A percentile compares a stretch with the other conserved stretches of the same genome.
These are phyloP conservation scores for Ceratobasidium sp. DNA, from an alignment of 1,284 basidiomycete species.

Conservation along the genomic window DNA sequence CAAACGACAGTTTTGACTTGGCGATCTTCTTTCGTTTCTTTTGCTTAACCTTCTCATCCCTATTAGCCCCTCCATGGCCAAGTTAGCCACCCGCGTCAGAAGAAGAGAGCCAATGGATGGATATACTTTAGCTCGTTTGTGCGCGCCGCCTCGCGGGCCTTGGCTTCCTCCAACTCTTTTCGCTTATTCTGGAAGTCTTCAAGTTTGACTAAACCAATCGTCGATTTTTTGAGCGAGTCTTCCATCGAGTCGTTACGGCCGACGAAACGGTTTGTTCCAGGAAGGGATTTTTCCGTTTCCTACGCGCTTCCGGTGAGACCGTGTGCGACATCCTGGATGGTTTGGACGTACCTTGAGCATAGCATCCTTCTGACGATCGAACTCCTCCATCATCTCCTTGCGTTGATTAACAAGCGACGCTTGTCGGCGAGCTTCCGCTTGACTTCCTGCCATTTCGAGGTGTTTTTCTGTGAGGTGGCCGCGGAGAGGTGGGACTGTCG, in stretches of 20 bases:
- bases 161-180: constrained; percentile 91
- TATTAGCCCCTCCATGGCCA: constrained; percentile 76
- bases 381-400: constrained; percentile 82
- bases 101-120: neutral
- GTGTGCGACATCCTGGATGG: neutral
- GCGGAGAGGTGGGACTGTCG: neutral
- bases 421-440: constrained; percentile 76
- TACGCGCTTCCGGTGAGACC: constrained; percentile 6
- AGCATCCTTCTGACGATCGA: constrained; percentile 84
- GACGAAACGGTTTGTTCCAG: constrained; percentile 86
- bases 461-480: constrained; percentile 9
- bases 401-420: constrained; percentile 82
- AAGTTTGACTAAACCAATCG: constrained; percentile 90
- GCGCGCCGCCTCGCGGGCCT: constrained; percentile 85
- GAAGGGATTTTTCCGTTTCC: constrained; percentile 66
- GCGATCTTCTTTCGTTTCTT: constrained; percentile 89
- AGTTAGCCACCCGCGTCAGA: constrained; percentile 38
- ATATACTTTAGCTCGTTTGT: constrained; percentile 86
- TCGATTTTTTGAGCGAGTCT: constrained; percentile 90
- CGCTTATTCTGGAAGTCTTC: constrained; percentile 92
- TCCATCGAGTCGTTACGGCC: constrained; percentile 95
- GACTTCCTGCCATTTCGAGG: constrained; percentile 65
- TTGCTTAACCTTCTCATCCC: constrained; percentile 82
- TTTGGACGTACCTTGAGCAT: constrained; percentile 57
- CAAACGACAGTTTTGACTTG: constrained; percentile 88